Conservation (phyloP, 2,329 filamentous ascomycete species). For the Pseudocercospora fuligena region DNA sequence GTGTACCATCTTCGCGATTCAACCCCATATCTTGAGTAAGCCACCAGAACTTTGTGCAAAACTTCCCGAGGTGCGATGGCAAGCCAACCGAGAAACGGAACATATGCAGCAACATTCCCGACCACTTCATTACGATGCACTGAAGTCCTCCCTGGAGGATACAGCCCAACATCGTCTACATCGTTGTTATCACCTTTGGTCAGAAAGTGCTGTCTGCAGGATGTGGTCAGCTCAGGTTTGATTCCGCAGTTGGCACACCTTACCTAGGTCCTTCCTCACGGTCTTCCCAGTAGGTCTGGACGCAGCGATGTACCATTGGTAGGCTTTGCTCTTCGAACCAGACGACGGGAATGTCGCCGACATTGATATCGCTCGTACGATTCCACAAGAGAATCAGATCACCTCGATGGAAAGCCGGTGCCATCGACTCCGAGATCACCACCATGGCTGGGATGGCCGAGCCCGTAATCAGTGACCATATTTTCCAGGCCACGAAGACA, state of each 20-base stretch:
- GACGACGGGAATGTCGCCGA: constrained; percentile 10
- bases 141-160: constrained; percentile 2
- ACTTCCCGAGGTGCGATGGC: background rate
- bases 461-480: constrained; percentile 1
- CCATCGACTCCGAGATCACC: constrained; percentile 10
- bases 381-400: constrained; percentile 10
- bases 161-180: constrained; percentile 5
- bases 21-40: background rate
- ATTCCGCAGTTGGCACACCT: background rate
- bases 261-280: background rate
- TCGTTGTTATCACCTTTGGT: constrained; percentile 16
- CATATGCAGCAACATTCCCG: constrained; percentile 1
- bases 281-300: constrained; percentile 3
- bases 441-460: constrained; percentile 2
- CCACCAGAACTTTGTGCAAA: background rate
- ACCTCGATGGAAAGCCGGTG: constrained; percentile 13
- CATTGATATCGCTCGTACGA: background rate
- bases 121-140: constrained; percentile 5
- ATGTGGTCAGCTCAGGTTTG: background rate
- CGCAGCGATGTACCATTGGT: constrained; percentile 12
- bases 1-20: background rate
- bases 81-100: constrained; percentile 9
- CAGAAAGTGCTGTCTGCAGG: constrained; percentile 7
- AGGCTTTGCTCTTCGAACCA: constrained; percentile 9
- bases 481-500: constrained; percentile 7